Evolutionary conservation across 2,329 filamentous ascomycete genomes (phyloP), one percentile per base, ranked within the genome.

Genomic region (Pseudocercospora musae): DNA sequence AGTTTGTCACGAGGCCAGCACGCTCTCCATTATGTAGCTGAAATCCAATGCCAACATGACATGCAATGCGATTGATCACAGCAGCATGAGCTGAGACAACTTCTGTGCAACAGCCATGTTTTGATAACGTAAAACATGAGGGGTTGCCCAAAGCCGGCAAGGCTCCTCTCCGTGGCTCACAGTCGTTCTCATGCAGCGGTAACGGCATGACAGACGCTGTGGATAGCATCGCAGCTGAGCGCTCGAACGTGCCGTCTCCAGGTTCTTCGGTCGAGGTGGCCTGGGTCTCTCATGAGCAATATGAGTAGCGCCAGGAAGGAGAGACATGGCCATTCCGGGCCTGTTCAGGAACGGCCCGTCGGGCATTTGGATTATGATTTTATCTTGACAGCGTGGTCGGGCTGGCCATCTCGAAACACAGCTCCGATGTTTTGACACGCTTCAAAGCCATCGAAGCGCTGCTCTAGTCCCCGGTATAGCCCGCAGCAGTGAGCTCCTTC

Each of bases 401-500:
- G 37, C 13, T 40, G 37, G 37, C n/a, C 15, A 40, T 40, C 15
- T 40, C 7, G 37, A 40, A 13, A 40, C 15, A 40, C 37, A 40
- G 37, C 37, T 40, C 37, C n/a, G 44, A 48, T 13, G 15, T 48
- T 11, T 11, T 48, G 20, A 48, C 20, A 48, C 18, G 20, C 18
- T 48, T 23, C 10, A 18, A 48, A 11, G 44, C 44, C 11, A 48
- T 11, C 21, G 20, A 11, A 25, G 23, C 23, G 23, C 18, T 25
- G 13, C 2, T 52, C 57, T 64, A 68, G 49, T 69, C 68, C 40
- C 68, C 68, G 33, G 62, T 68, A 53, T 72, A 74, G 8, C 72
- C 72, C 29, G 72, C 57, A 31, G 62, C 65, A 53, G 46, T 62
- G 18, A 99, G 80, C 79, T 99, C 95, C 78, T 89, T 91, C 65